A percentile compares a stretch with the other conserved stretches of the same genome.
Conservation (phyloP, 352 stramenopile genomes). For the Phytophthora hybrid region DNA sequence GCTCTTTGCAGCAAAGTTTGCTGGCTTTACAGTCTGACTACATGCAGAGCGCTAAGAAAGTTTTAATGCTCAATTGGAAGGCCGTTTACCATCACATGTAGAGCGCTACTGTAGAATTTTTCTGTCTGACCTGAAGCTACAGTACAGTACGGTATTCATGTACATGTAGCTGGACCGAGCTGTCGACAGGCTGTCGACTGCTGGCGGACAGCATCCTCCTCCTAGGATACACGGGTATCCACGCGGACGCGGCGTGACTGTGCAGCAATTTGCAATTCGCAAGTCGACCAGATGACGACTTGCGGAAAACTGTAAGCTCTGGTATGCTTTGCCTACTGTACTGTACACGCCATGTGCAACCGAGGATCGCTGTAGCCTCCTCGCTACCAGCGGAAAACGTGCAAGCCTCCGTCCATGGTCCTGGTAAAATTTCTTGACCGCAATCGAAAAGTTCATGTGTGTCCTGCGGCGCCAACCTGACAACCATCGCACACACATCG, state of each 20-base stretch:
- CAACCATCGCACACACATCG: constrained; percentile 11
- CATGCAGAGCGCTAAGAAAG: no score
- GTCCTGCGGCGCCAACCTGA: neutral
- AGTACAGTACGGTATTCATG: no score
- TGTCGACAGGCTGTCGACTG: no score
- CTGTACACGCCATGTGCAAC: constrained; percentile 22
- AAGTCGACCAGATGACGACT: constrained; percentile 28
- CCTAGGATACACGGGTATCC: neutral
- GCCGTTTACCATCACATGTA: no score
- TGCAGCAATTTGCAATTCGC: constrained; percentile 8
- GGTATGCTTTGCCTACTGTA: constrained; percentile 9
- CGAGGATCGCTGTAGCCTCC: constrained; percentile 13
- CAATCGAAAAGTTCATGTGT: neutral
- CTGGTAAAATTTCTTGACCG: neutral
- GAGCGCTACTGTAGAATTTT: neutral
- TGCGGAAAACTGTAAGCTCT: constrained; percentile 23
- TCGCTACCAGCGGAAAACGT: constrained; percentile 14
- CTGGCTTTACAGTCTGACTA: neutral
- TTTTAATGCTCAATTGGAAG: no score
- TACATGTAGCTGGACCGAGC: neutral
- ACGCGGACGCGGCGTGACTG: neutral
- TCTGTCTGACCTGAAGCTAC: neutral
- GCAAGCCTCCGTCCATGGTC: neutral
- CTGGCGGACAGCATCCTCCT: no score
- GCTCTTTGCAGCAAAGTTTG: neutral